Evolutionary conservation across 2,329 filamentous ascomycete genomes (phyloP).

Genomic region (Epichloe uncinata): DNA sequence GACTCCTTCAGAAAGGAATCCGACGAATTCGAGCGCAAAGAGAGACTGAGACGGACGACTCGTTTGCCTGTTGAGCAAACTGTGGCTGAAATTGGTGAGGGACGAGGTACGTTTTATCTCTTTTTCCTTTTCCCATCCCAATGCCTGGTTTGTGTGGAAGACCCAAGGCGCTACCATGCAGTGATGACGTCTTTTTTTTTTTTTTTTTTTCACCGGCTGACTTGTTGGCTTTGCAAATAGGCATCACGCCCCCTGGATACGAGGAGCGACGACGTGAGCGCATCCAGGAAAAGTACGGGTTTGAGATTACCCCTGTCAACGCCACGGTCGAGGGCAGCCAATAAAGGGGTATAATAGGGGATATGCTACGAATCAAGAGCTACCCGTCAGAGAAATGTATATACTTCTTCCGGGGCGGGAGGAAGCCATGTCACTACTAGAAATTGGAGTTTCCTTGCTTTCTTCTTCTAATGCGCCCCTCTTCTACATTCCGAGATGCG

Average conservation of each 20-base stretch:
- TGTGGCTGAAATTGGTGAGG: constrained; percentile 69
- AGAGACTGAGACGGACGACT: constrained; percentile 58
- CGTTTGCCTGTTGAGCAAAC: constrained; percentile 68
- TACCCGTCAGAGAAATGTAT: constrained; percentile 14
- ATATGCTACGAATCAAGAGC: neutral
- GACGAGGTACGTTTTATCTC: constrained; percentile 50
- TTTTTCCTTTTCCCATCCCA: neutral
- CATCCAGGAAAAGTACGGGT: constrained; percentile 75
- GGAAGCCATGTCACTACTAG: constrained; percentile 12
- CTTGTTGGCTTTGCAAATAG: constrained; percentile 29
- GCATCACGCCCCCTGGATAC: constrained; percentile 69
- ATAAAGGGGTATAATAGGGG: constrained; percentile 11
- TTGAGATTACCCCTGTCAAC: constrained; percentile 61
- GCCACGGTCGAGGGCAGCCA: constrained; percentile 33
- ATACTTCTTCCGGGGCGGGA: constrained; percentile 22
- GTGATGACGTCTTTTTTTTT: neutral
- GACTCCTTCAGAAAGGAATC: constrained; percentile 40
- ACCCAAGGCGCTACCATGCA: neutral
- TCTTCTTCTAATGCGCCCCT: neutral
- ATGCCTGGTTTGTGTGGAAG: neutral
- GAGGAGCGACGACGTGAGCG: constrained; percentile 70
- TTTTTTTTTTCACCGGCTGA: neutral
- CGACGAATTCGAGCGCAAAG: constrained; percentile 63
- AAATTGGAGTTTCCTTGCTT: constrained; percentile 6
- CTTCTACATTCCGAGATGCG: neutral